phyloP scores from a whole-genome alignment of 257 asterid species.

The Nicotiana paniculata region DNA sequence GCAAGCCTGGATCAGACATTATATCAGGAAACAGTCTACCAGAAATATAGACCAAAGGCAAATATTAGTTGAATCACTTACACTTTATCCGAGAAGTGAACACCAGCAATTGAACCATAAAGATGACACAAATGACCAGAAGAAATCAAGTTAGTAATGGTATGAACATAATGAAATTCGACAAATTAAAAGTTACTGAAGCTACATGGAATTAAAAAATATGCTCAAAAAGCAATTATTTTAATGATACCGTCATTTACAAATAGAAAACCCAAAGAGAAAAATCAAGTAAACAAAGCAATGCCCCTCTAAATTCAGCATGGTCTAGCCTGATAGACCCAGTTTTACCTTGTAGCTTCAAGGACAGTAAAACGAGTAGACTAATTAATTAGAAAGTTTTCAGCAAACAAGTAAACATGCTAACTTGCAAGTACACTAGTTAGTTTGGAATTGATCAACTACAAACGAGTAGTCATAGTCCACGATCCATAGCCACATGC shows the following conservation, averaged over 20 bases:
- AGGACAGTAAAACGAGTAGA: neutral
- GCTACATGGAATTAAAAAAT: neutral
- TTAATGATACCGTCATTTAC: neutral
- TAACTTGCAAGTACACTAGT: too few species aligned
- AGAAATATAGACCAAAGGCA: constrained; percentile 8
- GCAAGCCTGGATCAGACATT: constrained; percentile 64
- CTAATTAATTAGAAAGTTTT: neutral
- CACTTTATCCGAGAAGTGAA: constrained; percentile 45
- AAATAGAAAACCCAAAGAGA: neutral
- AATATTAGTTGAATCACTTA: constrained; percentile 39
- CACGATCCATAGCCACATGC: neutral
- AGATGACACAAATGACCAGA: constrained; percentile 6
- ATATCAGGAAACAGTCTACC: constrained; percentile 13
- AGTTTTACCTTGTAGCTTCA: neutral
- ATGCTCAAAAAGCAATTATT: neutral
- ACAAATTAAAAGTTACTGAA: neutral
- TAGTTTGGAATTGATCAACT: neutral
- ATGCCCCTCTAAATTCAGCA: neutral
- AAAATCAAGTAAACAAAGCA: neutral
- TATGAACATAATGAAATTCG: constrained; percentile 8
- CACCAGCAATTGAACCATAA: constrained; percentile 23
- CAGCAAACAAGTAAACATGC: too few species aligned
- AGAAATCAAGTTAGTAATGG: constrained; percentile 18
- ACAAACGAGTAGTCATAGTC: neutral
- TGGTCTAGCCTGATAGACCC: neutral